phyloP scores from a whole-genome alignment of 2,329 filamentous ascomycete species.

The Cercospora sp. region DNA sequence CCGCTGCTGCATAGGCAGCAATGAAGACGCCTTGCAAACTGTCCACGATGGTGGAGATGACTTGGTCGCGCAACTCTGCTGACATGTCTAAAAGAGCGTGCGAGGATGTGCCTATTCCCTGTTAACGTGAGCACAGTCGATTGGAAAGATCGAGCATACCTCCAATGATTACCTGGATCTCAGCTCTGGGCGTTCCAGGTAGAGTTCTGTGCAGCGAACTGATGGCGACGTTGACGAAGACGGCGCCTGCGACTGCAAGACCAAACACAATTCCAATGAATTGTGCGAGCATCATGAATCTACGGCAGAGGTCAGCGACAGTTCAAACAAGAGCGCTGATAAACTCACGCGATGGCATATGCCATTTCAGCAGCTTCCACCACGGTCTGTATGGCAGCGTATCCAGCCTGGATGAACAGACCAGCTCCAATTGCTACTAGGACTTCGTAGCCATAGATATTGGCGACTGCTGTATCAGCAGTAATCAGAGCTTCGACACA shows the following conservation, averaged over 20 bases:
- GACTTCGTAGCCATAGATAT: conserved; percentile 34
- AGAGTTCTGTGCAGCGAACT: neutral
- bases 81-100: neutral
- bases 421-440: conserved; percentile 30
- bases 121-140: neutral
- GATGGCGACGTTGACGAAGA: neutral
- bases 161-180: neutral
- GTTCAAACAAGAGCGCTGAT: neutral
- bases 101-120: neutral
- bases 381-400: conserved; percentile 8
- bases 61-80: neutral
- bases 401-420: conserved; percentile 27
- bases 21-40: neutral
- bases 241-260: neutral
- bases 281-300: neutral
- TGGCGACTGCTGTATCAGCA: conserved; percentile 17
- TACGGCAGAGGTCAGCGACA: neutral
- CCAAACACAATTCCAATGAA: neutral
- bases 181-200: neutral
- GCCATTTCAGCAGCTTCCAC: neutral
- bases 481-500: conserved; percentile 40
- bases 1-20: neutral
- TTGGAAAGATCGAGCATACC: neutral
- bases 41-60: neutral
- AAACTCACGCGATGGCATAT: neutral